Evolutionary conservation across 768 basidiomycete species (phyloP).

Genomic region (Suillus subaureus): DNA sequence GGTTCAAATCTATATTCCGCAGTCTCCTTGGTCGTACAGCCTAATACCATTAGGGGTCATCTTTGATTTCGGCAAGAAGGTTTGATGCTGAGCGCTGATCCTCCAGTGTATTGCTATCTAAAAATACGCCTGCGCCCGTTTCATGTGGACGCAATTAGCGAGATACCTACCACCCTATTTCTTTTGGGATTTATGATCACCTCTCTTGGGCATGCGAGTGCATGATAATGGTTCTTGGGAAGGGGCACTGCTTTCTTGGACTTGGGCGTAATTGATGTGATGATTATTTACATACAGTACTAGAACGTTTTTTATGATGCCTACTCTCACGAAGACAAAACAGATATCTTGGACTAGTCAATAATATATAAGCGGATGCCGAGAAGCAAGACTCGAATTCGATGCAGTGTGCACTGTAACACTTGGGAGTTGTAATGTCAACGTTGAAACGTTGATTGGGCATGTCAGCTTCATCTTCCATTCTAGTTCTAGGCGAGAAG

Average conservation of each 20-base stretch:
- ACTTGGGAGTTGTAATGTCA: neutral
- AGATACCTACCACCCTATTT: neutral
- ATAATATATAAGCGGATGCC: neutral
- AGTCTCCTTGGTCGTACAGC: neutral
- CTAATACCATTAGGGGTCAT: neutral
- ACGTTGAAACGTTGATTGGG: too few species aligned
- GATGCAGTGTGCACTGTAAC: neutral
- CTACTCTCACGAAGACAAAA: neutral
- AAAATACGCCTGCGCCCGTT: neutral
- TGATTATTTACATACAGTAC: slow-evolving; percentile 1
- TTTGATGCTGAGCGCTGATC: neutral
- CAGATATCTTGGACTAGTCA: slow-evolving; percentile 1
- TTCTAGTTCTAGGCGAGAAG: neutral
- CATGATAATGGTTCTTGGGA: neutral
- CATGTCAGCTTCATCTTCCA: neutral
- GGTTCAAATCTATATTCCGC: slow-evolving; percentile 3
- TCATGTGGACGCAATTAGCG: neutral
- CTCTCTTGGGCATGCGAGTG: neutral
- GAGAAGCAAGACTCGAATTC: neutral
- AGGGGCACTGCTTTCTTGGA: neutral
- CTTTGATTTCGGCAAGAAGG: neutral
- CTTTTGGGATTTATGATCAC: neutral
- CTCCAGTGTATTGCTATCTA: neutral
- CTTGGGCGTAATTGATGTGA: neutral
- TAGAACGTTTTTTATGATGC: neutral